Base-by-base conservation (phyloP, 2,329 filamentous ascomycete species). In the Clarireedia sp. region DNA sequence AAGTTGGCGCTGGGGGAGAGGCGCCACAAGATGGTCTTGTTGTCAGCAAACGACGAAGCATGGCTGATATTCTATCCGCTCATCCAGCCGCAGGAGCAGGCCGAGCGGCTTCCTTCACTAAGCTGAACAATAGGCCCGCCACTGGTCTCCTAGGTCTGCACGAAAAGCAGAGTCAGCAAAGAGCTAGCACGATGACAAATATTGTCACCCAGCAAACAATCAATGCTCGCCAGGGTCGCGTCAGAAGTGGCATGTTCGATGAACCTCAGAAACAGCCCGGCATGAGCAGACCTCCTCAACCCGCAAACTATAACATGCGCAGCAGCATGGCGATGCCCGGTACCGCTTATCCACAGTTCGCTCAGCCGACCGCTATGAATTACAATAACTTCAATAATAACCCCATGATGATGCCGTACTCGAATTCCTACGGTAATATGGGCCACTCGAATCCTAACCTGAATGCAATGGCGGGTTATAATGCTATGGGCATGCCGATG, bases 11-110 rank as follows among this genome's bases (percentile, higher is more conserved):
- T 9, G 47, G 17, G 9, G 59, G 45, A 33, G 47, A 54, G 14
- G 48, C 52, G 36, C 7, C 26, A 21, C 45, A 55, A 19, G 57
- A 57, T 23, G 51, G 57, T 38, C 59, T 69, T 16, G 63, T 66
- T 6, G 26, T 68, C 2, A 68, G 67, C 46, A 66, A 69, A 49
- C 69, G 73, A 56, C 70, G 70, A 43, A 78, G 73, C 59, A 74
- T 69, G 65, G 67, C 67, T n/a, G 60, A 68, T 50, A 62, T 69
- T 8, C 75, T 86, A 9, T 72, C 78, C 57, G 74, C 75, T 2
- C 78, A 82, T 62, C 81, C 81, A 5, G 49, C 69, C 23, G 66
- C 70, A 33, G 64, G 67, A 43, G 16, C 40, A 19, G 54, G 52
- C 26, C 56, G 58, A 5, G 46, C 44, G 23, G 37, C 54, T 2